These are phyloP conservation scores for Vaccinium vitisidaea DNA, from an alignment of 148 eudicot genomes.

Conservation along the genomic window DNA sequence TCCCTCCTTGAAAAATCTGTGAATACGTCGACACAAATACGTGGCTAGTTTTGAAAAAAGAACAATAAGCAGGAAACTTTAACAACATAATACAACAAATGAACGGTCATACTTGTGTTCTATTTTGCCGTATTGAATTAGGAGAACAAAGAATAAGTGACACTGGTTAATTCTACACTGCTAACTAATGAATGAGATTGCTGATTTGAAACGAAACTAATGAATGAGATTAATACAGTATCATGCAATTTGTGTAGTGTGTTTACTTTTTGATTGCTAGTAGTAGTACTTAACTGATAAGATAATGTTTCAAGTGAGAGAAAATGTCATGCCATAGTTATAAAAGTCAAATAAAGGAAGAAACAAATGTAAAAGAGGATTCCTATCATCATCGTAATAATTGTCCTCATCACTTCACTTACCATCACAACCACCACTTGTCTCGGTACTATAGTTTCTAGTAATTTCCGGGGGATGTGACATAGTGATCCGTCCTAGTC, in stretches of 20 bases:
- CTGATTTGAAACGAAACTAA: too few relatives aligned
- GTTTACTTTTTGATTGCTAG: background rate
- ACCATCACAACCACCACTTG: background rate
- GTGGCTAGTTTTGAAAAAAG: background rate
- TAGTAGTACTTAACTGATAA: background rate
- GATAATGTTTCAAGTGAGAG: background rate
- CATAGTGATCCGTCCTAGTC: background rate
- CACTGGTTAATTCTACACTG: background rate
- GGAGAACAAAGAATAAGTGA: background rate
- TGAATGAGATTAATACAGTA: background rate
- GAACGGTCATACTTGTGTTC: background rate
- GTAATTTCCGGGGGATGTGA: background rate
- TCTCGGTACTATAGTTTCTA: background rate
- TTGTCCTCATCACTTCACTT: background rate
- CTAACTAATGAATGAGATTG: background rate
- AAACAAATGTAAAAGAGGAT: background rate
- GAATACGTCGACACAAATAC: background rate
- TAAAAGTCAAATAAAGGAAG: background rate
- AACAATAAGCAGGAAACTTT: background rate
- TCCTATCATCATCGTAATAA: background rate
- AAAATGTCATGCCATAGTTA: background rate
- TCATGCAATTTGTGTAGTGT: background rate
- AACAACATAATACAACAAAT: background rate
- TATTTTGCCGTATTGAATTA: background rate
- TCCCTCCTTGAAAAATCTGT: background rate